phyloP scores from a whole-genome alignment of 1,284 basidiomycete genomes.

The Neonothopanus nambi region DNA sequence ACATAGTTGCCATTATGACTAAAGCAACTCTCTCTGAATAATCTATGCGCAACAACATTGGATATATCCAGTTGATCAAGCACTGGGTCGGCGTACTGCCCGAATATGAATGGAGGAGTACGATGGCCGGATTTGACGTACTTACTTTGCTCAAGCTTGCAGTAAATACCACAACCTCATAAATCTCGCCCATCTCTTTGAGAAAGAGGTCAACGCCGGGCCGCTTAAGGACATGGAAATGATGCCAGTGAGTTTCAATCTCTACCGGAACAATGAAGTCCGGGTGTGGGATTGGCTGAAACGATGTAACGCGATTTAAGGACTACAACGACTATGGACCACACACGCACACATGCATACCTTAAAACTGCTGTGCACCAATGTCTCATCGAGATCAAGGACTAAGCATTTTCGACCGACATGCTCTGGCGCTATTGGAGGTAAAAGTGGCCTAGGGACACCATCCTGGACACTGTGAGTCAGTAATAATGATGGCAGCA shows the following conservation, averaged over 20 bases:
- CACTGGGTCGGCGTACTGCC: slow-evolving; percentile 97
- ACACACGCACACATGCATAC: slow-evolving; percentile 34
- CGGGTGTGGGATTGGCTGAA: slow-evolving; percentile 88
- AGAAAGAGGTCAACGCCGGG: slow-evolving; percentile 97
- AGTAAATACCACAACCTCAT: slow-evolving; percentile 98
- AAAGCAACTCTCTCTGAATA: slow-evolving; percentile 98
- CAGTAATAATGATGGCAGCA: background rate
- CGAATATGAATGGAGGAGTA: slow-evolving; percentile 14
- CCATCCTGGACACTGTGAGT: slow-evolving; percentile 62
- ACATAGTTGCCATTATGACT: slow-evolving; percentile 99
- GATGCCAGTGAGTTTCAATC: slow-evolving; percentile 97
- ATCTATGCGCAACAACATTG: slow-evolving; percentile 89
- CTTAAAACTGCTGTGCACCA: slow-evolving; percentile 86
- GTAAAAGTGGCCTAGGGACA: slow-evolving; percentile 76
- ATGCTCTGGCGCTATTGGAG: slow-evolving; percentile 64
- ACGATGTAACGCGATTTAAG: slow-evolving; percentile 1
- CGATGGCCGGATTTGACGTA: background rate
- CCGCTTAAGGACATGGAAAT: slow-evolving; percentile 98
- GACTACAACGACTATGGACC: slow-evolving; percentile 12
- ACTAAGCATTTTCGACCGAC: slow-evolving; percentile 83
- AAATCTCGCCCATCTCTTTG: slow-evolving; percentile 96
- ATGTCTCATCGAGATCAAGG: slow-evolving; percentile 87
- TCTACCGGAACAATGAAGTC: slow-evolving; percentile 99
- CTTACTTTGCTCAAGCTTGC: slow-evolving; percentile 92
- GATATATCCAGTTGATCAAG: slow-evolving; percentile 95